Evolutionary conservation across 2,329 filamentous ascomycete species (phyloP).

Genomic region (Penicillium sp.): DNA sequence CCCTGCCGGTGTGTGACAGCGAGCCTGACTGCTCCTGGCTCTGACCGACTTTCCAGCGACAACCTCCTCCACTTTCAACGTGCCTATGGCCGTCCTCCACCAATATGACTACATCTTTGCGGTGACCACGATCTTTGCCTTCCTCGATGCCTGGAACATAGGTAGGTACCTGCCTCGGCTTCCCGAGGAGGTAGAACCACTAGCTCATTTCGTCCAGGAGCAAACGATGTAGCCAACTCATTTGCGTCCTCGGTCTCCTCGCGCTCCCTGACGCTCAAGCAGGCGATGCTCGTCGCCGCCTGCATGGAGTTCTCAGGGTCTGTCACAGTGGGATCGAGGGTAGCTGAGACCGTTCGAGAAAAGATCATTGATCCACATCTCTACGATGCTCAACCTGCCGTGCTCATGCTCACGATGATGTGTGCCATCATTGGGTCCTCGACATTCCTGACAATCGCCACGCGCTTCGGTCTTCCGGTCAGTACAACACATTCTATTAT

Average conservation of each 20-base stretch:
- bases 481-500: slow-evolving; percentile 44
- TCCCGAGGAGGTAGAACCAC: neutral
- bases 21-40: neutral
- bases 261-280: slow-evolving; percentile 54
- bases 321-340: slow-evolving; percentile 52
- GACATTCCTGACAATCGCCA: slow-evolving; percentile 37
- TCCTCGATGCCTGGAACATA: slow-evolving; percentile 16
- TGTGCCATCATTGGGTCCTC: slow-evolving; percentile 30
- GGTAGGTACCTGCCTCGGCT: neutral
- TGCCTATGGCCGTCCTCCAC: slow-evolving; percentile 14
- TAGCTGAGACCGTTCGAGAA: slow-evolving; percentile 45
- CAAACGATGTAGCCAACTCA: slow-evolving; percentile 55
- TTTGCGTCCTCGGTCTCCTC: slow-evolving; percentile 58
- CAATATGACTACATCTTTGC: slow-evolving; percentile 18
- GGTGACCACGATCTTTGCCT: slow-evolving; percentile 11
- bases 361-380: slow-evolving; percentile 42
- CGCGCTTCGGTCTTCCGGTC: slow-evolving; percentile 37
- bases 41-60: neutral
- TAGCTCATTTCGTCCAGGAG: neutral
- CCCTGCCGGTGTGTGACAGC: neutral
- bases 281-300: slow-evolving; percentile 54
- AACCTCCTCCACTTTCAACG: neutral
- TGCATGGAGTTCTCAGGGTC: slow-evolving; percentile 56
- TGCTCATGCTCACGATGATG: slow-evolving; percentile 41
- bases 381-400: slow-evolving; percentile 36